These are phyloP conservation scores for Hanseniaspora nectarophila DNA, from an alignment of 805 yeast species.

Conservation along the genomic window DNA sequence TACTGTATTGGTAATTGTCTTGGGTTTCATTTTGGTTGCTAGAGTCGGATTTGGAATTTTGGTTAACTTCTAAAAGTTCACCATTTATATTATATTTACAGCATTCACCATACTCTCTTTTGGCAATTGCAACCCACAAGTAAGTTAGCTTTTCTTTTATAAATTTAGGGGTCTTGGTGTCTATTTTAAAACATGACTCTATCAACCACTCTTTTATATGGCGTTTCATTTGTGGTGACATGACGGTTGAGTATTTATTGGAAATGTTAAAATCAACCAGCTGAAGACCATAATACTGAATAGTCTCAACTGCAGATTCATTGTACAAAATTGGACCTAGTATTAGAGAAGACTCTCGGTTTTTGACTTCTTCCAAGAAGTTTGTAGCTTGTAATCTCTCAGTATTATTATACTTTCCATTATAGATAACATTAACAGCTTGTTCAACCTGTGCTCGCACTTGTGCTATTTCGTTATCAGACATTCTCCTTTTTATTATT, in stretches of 20 bases:
- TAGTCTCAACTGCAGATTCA: constrained; percentile 51
- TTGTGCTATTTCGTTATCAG: background rate
- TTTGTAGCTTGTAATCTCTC: constrained; percentile 46
- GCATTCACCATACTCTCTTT: constrained; percentile 78
- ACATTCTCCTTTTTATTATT: background rate
- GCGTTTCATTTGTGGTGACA: constrained; percentile 29
- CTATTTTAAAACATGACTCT: constrained; percentile 54
- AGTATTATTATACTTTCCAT: constrained; percentile 48
- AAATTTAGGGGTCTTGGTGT: constrained; percentile 70
- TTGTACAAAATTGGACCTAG: constrained; percentile 67
- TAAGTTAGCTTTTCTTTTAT: constrained; percentile 80
- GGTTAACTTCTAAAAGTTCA: constrained; percentile 8
- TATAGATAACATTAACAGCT: constrained; percentile 67
- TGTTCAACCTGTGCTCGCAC: constrained; percentile 3
- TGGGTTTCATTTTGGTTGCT: background rate
- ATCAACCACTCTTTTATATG: constrained; percentile 77
- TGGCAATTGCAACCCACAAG: constrained; percentile 84
- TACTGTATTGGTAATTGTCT: constrained; percentile 14
- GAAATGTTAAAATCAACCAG: constrained; percentile 63
- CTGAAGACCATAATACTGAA: constrained; percentile 82
- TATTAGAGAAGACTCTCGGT: constrained; percentile 63
- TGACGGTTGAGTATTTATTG: constrained; percentile 16
- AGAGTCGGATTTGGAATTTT: constrained; percentile 9
- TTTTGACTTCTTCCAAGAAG: constrained; percentile 68
- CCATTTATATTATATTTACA: constrained; percentile 27